Percentiles rank a stretch among this genome's conserved stretches.
phyloP scores from a whole-genome alignment of 1,284 basidiomycete genomes.

The Phellopilus nigrolimitatus region DNA sequence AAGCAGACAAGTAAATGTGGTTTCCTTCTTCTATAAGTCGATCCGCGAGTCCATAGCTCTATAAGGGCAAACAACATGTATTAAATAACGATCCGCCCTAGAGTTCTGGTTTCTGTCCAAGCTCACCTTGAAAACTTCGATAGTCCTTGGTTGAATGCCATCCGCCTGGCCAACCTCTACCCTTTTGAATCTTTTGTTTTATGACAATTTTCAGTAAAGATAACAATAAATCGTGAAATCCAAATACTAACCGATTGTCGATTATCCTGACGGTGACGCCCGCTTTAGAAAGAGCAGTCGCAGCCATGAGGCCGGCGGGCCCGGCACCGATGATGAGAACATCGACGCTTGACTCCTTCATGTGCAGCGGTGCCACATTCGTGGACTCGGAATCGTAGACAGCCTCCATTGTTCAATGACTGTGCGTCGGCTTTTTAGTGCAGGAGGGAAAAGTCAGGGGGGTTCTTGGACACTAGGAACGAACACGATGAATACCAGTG shows the following conservation, averaged over 20 bases:
- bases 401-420: no score
- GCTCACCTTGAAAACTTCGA: conserved; percentile 68
- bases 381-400: no score
- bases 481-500: no score
- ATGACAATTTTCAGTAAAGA: neutral
- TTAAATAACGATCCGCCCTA: conserved; percentile 3
- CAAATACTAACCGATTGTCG: no score
- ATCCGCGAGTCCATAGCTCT: conserved; percentile 74
- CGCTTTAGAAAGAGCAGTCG: conserved; percentile 54
- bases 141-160: conserved; percentile 72
- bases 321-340: conserved; percentile 55
- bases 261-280: conserved; percentile 61
- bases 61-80: conserved; percentile 4
- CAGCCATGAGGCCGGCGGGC: conserved; percentile 58
- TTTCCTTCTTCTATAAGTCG: conserved; percentile 58
- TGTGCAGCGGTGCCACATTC: no score
- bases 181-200: conserved; percentile 43
- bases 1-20: conserved; percentile 65
- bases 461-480: no score
- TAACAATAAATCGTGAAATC: conserved; percentile 9
- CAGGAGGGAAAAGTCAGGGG: no score
- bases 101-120: neutral
- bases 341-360: conserved; percentile 40
- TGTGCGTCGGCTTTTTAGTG: no score
- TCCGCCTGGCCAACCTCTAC: conserved; percentile 72